These are phyloP conservation scores for Berberis thunbergii DNA, from an alignment of 164 flowering plant genomes.

Conservation along the genomic window DNA sequence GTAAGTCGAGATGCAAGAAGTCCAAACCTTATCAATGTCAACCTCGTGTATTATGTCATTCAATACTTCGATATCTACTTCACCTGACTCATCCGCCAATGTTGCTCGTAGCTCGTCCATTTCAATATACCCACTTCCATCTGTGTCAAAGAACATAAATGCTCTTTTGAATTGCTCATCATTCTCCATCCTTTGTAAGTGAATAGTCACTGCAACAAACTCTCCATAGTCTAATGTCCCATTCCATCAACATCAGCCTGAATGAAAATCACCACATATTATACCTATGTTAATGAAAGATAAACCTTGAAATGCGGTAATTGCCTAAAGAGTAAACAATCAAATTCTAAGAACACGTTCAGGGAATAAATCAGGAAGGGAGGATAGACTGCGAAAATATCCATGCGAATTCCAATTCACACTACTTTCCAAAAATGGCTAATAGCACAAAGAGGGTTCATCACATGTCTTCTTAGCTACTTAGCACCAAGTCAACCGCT, in stretches of 20 bases:
- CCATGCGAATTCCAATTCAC: too few species aligned
- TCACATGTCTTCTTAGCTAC: too few species aligned
- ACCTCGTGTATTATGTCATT: constrained; percentile 88
- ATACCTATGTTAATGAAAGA: neutral
- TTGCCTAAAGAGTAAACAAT: too few species aligned
- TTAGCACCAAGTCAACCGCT: too few species aligned
- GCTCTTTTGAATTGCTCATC: constrained; percentile 88
- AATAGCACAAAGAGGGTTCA: too few species aligned
- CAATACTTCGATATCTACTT: constrained; percentile 54
- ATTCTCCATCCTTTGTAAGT: constrained; percentile 92
- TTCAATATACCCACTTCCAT: constrained; percentile 89
- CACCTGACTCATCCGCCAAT: constrained; percentile 68
- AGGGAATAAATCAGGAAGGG: too few species aligned
- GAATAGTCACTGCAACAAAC: constrained; percentile 93
- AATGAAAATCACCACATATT: constrained; percentile 5
- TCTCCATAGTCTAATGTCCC: constrained; percentile 94
- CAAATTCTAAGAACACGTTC: too few species aligned
- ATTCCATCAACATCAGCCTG: constrained; percentile 98
- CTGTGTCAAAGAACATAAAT: constrained; percentile 83
- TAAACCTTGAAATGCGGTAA: neutral
- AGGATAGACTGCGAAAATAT: too few species aligned
- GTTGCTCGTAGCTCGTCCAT: constrained; percentile 63
- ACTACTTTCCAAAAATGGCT: too few species aligned
- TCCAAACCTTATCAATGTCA: constrained; percentile 84
- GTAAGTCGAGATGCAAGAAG: neutral